Evolutionary conservation across 306 rosid species (phyloP).

Genomic region (Ormosia semicastrata): DNA sequence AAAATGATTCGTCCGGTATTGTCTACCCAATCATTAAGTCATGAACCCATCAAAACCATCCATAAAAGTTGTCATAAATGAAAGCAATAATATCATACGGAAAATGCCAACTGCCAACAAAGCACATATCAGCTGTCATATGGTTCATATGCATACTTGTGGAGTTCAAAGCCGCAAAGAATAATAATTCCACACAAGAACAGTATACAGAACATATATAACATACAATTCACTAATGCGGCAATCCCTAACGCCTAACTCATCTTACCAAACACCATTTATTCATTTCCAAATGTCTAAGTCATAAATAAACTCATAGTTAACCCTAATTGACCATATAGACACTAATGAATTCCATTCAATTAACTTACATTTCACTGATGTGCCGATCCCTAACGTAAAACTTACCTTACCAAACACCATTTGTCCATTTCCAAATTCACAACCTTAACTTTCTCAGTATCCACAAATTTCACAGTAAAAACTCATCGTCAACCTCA

Average conservation of each 20-base stretch:
- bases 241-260: slow-evolving; percentile 3
- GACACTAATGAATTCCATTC: not conserved
- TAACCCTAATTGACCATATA: slow-evolving; percentile 1
- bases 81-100: not conserved
- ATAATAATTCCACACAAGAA: not conserved
- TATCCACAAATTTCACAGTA: not conserved
- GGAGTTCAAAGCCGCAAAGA: not conserved
- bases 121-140: not conserved
- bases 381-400: not conserved
- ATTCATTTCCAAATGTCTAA: not conserved
- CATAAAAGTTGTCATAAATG: slow-evolving; percentile 1
- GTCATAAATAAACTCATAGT: not conserved
- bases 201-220: not conserved
- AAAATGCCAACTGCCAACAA: slow-evolving; percentile 1
- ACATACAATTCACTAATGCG: not conserved
- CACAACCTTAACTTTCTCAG: not conserved
- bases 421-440: not conserved
- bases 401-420: not conserved
- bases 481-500: not conserved
- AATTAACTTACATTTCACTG: not conserved
- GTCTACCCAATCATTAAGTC: not conserved
- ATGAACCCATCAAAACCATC: not conserved
- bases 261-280: not conserved
- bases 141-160: not conserved
- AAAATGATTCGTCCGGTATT: not conserved